Evolutionary conservation across 352 stramenopile species (phyloP).

Genomic region (Aphanomyces euteiches): DNA sequence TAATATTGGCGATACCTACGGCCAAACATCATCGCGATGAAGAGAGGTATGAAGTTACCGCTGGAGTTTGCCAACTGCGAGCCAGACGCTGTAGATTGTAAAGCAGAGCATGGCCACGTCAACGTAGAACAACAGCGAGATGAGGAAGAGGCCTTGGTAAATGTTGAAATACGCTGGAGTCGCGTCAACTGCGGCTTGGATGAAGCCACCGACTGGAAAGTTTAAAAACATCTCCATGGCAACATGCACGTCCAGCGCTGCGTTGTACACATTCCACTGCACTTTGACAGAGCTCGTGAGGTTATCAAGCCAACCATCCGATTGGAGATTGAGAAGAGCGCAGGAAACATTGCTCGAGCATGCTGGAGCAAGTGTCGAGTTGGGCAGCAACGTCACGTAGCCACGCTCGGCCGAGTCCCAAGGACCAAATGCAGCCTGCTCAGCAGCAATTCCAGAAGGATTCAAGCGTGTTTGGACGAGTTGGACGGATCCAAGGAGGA

Average conservation of each 20-base stretch:
- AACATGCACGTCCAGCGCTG: slow-evolving; percentile 46
- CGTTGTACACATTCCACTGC: slow-evolving; percentile 67
- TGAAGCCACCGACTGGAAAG: slow-evolving; percentile 42
- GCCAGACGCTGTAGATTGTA: slow-evolving; percentile 45
- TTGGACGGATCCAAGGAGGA: slow-evolving; percentile 61
- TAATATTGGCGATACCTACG: slow-evolving; percentile 52
- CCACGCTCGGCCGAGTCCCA: neutral
- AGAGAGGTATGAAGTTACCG: slow-evolving; percentile 20
- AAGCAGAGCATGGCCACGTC: slow-evolving; percentile 47
- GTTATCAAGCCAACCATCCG: slow-evolving; percentile 51
- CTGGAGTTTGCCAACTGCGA: slow-evolving; percentile 49
- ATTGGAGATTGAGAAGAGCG: slow-evolving; percentile 38
- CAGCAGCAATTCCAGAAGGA: slow-evolving; percentile 4
- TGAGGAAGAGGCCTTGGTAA: slow-evolving; percentile 48
- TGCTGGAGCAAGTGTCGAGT: neutral
- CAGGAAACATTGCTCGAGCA: slow-evolving; percentile 35
- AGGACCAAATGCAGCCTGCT: neutral
- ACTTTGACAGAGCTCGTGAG: slow-evolving; percentile 48
- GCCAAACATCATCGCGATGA: neutral
- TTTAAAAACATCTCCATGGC: slow-evolving; percentile 54
- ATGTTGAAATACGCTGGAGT: slow-evolving; percentile 48
- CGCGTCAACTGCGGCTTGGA: slow-evolving; percentile 37
- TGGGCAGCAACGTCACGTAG: neutral
- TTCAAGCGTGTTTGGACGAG: slow-evolving; percentile 49
- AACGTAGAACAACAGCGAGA: slow-evolving; percentile 44